Base-by-base conservation (phyloP, 257 asterid species). In the Penstemon eatonii region DNA sequence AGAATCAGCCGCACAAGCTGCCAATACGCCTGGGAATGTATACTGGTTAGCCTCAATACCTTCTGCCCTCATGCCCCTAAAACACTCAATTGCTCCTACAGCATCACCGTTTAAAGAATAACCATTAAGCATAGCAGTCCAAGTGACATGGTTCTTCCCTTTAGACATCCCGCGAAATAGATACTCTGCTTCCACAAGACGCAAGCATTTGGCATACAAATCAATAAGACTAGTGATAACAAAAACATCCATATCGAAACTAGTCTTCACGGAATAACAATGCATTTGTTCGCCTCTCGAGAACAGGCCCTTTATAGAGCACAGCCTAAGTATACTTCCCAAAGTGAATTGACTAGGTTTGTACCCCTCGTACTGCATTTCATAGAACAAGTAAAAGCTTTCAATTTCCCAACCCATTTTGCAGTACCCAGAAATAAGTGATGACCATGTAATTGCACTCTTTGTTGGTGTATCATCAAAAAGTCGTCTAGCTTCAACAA, bases 61-160 rank as follows among this genome's bases (percentile, higher is more conserved):
- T 61, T 82, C 86, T 7, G 46, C 73, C 72, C 85, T 82, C 97
- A 90, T 90, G 41, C 80, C 72, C 53, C 66, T 66, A 70, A 90
- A 92, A 73, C 96, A 88, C 74, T 47, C 76, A 15, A 86, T 78
- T 8, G 89, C 82, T 75, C 77, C 63, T 0, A 65, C 13, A 2
- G 79, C 78, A 65, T 88, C 79, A 0, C 93, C 89, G 40, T 86
- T 90, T 18, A 62, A 73, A 37, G 96, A 83, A 75, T 90, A 90
- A 10, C 96, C 97, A 37, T 80, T 86, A 40, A 92, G 73, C 91
- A 88, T 85, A 7, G 96, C 97, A 9, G 95, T 92, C 96, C 97
- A 92, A 60, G 97, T 86, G 46, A 92, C 98, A 38, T 92, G 97
- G 56, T 87, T 92, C 79, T 80, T 87, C 78, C 86, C 87, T n/a